phyloP scores from a whole-genome alignment of 2,329 filamentous ascomycete species.

The Albophoma yamanashiensis region DNA sequence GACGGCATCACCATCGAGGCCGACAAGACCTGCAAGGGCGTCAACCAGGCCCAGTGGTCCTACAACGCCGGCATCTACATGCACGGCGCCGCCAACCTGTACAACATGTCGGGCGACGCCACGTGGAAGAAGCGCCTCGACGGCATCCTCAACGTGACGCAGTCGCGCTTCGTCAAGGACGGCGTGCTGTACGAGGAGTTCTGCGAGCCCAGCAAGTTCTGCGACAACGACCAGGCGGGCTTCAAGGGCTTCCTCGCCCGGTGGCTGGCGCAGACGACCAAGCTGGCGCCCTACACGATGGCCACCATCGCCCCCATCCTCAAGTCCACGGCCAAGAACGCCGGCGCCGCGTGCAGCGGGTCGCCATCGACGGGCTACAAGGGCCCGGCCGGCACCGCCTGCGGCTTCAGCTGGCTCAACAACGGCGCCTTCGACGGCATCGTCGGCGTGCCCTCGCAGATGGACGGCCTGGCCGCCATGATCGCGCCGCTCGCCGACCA shows the following conservation, averaged over 20 bases:
- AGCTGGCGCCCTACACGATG: conserved; percentile 42
- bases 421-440: conserved; percentile 43
- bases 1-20: conserved; percentile 32
- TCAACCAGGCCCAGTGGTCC: conserved; percentile 53
- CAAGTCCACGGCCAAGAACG: conserved; percentile 37
- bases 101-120: conserved; percentile 42
- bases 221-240: conserved; percentile 60
- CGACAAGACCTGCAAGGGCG: conserved; percentile 33
- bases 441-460: conserved; percentile 57
- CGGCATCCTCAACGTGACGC: conserved; percentile 42
- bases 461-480: conserved; percentile 54
- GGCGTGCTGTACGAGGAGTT: conserved; percentile 52
- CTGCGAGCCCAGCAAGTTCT: conserved; percentile 51
- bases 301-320: conserved; percentile 41
- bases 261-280: conserved; percentile 48
- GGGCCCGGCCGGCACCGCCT: conserved; percentile 48
- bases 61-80: conserved; percentile 61
- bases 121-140: conserved; percentile 48
- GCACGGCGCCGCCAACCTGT: conserved; percentile 50
- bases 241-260: conserved; percentile 70
- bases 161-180: conserved; percentile 41
- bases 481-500: conserved; percentile 45
- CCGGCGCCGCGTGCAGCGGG: conserved; percentile 40
- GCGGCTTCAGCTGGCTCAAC: conserved; percentile 55
- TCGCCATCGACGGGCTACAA: conserved; percentile 29